Percentiles rank a stretch among this genome's conserved stretches.
phyloP scores from a whole-genome alignment of 768 basidiomycete genomes.

The Kwoniella dendrophila region DNA sequence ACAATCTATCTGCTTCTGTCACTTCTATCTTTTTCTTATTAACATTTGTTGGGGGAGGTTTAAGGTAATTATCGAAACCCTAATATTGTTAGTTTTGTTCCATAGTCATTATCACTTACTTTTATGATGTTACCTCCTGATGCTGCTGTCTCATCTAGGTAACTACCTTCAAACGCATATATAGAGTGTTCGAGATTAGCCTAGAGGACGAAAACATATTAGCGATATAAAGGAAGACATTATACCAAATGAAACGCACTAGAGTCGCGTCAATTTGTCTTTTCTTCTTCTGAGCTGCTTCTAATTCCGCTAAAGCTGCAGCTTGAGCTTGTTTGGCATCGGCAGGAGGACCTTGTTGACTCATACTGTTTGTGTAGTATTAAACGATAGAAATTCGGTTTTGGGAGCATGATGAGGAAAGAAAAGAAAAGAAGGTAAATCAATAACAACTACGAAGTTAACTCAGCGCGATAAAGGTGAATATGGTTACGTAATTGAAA shows the following conservation, averaged over 20 bases:
- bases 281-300: constrained; percentile 45
- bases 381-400: no score
- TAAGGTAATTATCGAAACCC: constrained; percentile 58
- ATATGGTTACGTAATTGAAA: neutral
- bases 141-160: constrained; percentile 55
- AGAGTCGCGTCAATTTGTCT: constrained; percentile 40
- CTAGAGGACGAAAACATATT: constrained; percentile 28
- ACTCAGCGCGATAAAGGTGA: neutral
- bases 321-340: constrained; percentile 54
- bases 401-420: neutral
- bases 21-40: constrained; percentile 46
- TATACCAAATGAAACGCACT: constrained; percentile 15
- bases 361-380: constrained; percentile 26
- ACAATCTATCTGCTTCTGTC: constrained; percentile 54
- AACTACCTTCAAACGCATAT: constrained; percentile 57
- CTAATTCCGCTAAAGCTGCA: constrained; percentile 43
- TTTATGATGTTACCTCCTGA: constrained; percentile 59
- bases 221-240: neutral
- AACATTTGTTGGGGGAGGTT: constrained; percentile 41
- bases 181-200: constrained; percentile 57
- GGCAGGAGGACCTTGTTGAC: constrained; percentile 47
- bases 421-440: neutral
- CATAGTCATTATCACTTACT: constrained; percentile 29
- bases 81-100: constrained; percentile 6
- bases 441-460: neutral